A percentile compares a stretch with the other conserved stretches of the same genome.
Conservation (phyloP, 768 basidiomycete species). For the Lactarius sp. region DNA sequence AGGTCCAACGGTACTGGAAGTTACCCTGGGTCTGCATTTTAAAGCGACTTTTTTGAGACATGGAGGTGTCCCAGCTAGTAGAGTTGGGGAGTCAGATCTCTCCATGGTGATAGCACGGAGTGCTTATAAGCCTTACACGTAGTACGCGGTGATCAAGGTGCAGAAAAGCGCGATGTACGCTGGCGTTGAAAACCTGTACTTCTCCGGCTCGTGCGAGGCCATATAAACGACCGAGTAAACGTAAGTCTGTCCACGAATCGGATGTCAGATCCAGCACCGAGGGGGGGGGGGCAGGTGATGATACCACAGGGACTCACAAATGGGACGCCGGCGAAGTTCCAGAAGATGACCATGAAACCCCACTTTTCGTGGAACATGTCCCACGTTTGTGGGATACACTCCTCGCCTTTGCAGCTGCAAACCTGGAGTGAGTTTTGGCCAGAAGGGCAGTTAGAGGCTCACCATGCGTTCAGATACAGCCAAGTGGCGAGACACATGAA, state of each 20-base stretch:
- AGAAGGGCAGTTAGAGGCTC: constrained; percentile 23
- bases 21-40: constrained; percentile 96
- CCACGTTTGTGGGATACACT: constrained; percentile 96
- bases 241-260: constrained; percentile 58
- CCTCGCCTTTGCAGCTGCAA: constrained; percentile 80
- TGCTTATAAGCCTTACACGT: constrained; percentile 50
- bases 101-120: too few species aligned
- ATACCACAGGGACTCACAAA: constrained; percentile 53
- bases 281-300: background rate
- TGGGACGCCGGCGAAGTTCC: constrained; percentile 92
- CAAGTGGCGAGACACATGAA: constrained; percentile 96
- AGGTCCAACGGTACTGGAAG: constrained; percentile 77
- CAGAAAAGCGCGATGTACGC: constrained; percentile 69
- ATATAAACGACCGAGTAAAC: constrained; percentile 98
- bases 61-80: constrained; percentile 83
- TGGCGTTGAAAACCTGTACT: constrained; percentile 79
- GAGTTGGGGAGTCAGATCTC: background rate
- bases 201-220: constrained; percentile 86
- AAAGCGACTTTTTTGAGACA: constrained; percentile 96
- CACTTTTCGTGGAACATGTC: constrained; percentile 99
- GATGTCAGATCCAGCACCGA: constrained; percentile 9
- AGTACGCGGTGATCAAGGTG: constrained; percentile 80
- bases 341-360: constrained; percentile 98
- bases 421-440: constrained; percentile 6
- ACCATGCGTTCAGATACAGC: constrained; percentile 96